Conservation (phyloP, 75 land plant species). For the Cunninghamia lanceolata region DNA sequence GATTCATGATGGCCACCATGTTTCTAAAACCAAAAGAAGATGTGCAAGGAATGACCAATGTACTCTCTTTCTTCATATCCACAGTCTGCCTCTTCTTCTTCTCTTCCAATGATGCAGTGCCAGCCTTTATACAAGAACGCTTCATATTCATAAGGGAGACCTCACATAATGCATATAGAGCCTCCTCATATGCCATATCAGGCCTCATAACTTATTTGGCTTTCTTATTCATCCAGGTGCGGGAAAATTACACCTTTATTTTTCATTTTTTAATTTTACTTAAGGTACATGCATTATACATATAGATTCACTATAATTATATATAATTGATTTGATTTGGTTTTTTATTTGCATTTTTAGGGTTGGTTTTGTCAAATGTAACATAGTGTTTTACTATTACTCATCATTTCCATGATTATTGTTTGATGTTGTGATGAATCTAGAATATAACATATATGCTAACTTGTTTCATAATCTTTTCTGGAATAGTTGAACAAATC, state of each 20-base stretch:
- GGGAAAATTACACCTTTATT: not conserved
- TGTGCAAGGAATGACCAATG: conserved; percentile 55
- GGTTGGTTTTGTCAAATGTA: too few species aligned
- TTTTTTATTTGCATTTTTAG: too few species aligned
- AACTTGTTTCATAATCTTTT: too few species aligned
- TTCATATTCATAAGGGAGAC: conserved; percentile 73
- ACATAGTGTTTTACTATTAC: too few species aligned
- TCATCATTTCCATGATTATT: too few species aligned
- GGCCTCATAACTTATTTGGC: conserved; percentile 65
- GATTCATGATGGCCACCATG: conserved; percentile 49
- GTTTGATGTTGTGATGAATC: too few species aligned
- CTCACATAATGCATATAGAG: conserved; percentile 67
- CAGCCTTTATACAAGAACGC: conserved; percentile 74
- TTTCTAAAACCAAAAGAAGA: conserved; percentile 41
- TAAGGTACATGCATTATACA: too few species aligned
- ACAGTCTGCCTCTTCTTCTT: conserved; percentile 62
- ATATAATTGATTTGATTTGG: too few species aligned
- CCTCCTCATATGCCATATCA: conserved; percentile 65
- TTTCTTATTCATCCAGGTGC: conserved; percentile 37
- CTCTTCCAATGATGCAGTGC: conserved; percentile 77
- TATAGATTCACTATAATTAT: too few species aligned
- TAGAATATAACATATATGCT: too few species aligned
- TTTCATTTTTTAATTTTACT: too few species aligned
- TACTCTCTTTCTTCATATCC: conserved; percentile 66
- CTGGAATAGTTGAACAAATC: too few species aligned